phyloP scores from a whole-genome alignment of 176 grass and related monocot genomes.

The Triticum timopheevii region DNA sequence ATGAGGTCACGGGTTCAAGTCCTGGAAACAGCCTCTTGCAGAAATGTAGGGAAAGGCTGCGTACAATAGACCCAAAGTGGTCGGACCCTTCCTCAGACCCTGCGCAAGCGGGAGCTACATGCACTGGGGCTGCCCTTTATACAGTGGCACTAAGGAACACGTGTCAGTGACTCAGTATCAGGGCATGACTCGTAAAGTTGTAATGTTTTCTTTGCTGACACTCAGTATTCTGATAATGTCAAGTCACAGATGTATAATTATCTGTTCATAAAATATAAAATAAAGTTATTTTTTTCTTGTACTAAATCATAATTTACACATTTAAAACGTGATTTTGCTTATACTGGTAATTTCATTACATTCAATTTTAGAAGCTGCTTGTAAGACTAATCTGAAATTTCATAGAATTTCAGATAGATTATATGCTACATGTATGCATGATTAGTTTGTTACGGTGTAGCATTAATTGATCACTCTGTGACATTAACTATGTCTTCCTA shows the following conservation, averaged over 20 bases:
- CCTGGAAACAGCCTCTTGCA: no score
- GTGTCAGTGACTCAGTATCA: background rate
- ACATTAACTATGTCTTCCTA: background rate
- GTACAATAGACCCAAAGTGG: no score
- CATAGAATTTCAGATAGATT: background rate
- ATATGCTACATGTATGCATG: conserved; percentile 6
- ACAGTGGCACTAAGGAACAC: background rate
- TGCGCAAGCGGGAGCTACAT: no score
- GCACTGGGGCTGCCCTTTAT: no score
- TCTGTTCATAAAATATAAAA: conserved; percentile 4
- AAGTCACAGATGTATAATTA: background rate
- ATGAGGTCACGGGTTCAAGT: no score
- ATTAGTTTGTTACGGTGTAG: background rate
- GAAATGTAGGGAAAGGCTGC: no score
- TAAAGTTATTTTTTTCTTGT: conserved; percentile 3
- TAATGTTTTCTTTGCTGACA: background rate
- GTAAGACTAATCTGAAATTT: background rate
- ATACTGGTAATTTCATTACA: background rate
- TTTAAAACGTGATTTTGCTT: background rate
- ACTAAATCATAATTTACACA: background rate
- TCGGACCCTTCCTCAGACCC: no score
- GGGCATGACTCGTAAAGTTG: background rate
- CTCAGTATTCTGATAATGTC: background rate
- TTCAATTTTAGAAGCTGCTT: conserved; percentile 13
- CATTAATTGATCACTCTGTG: background rate